Evolutionary conservation across 305 asterid genomes (phyloP).

Genomic region (Fraxinus sp.): DNA sequence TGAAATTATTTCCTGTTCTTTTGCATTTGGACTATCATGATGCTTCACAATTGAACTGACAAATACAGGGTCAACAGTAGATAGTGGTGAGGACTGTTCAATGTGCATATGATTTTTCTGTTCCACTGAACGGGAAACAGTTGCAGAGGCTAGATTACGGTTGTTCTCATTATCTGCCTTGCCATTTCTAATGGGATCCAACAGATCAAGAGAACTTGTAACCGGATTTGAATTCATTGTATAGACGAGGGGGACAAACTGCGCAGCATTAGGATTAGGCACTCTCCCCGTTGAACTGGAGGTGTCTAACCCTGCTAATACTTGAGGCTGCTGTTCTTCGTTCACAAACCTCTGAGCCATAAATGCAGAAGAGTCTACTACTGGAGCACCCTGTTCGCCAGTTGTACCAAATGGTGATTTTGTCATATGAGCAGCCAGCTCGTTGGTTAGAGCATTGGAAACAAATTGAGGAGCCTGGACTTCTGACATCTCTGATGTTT

Average conservation of each 20-base stretch:
- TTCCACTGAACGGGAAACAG: conserved; percentile 23
- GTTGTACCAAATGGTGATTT: conserved; percentile 23
- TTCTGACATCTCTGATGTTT: conserved; percentile 41
- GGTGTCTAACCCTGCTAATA: conserved; percentile 33
- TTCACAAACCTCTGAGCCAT: conserved; percentile 32
- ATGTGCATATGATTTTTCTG: conserved; percentile 27
- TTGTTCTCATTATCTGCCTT: conserved; percentile 14
- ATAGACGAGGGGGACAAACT: conserved; percentile 21
- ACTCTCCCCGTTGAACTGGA: conserved; percentile 28
- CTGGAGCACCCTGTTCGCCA: conserved; percentile 21
- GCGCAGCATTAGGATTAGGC: conserved; percentile 25
- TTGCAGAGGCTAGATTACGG: conserved; percentile 24
- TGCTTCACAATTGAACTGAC: conserved; percentile 15
- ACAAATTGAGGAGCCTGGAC: conserved; percentile 33
- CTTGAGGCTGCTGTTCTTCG: conserved; percentile 39
- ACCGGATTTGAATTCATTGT: conserved; percentile 23
- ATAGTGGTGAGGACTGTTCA: conserved; percentile 31
- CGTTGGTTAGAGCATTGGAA: conserved; percentile 32
- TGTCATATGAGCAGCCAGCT: conserved; percentile 37
- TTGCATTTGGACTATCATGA: conserved; percentile 25
- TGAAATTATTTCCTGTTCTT: conserved; percentile 33
- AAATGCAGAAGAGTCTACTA: conserved; percentile 22
- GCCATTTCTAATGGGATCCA: conserved; percentile 25
- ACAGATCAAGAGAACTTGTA: conserved; percentile 23
- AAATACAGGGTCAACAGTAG: conserved; percentile 24